Conservation (phyloP, 2,329 filamentous ascomycete genomes). For the Fusarium sp. region DNA sequence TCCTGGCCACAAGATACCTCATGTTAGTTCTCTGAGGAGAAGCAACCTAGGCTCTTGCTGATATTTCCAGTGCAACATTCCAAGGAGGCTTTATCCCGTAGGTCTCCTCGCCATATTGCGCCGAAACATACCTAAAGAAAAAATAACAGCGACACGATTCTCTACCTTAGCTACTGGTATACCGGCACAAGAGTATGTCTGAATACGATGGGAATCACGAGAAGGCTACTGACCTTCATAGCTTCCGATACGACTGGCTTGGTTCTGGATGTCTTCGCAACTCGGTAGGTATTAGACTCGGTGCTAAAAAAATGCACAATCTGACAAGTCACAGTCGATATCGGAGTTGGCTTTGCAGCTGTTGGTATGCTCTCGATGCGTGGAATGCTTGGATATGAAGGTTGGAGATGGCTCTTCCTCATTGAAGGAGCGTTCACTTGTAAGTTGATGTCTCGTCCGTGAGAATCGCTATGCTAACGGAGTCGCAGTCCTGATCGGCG, state of each 20-base stretch:
- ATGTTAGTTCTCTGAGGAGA: neutral
- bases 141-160: neutral
- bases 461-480: neutral
- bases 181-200: neutral
- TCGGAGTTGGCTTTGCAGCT: neutral
- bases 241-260: neutral
- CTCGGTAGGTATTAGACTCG: neutral
- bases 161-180: neutral
- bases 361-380: constrained; percentile 61
- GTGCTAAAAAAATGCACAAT: accelerated
- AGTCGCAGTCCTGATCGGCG: neutral
- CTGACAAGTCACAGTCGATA: neutral
- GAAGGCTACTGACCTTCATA: neutral
- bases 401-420: constrained; percentile 66
- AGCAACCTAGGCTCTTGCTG: neutral
- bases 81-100: neutral
- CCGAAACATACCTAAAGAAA: neutral
- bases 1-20: constrained; percentile 37
- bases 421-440: constrained; percentile 41
- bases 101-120: accelerated
- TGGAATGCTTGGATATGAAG: constrained; percentile 59
- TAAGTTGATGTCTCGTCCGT: accelerated
- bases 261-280: neutral
- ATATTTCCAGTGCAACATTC: neutral
- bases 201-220: neutral